Base-by-base conservation (phyloP, 1,139 yeast species). In the Torulaspora pretoriensis region DNA sequence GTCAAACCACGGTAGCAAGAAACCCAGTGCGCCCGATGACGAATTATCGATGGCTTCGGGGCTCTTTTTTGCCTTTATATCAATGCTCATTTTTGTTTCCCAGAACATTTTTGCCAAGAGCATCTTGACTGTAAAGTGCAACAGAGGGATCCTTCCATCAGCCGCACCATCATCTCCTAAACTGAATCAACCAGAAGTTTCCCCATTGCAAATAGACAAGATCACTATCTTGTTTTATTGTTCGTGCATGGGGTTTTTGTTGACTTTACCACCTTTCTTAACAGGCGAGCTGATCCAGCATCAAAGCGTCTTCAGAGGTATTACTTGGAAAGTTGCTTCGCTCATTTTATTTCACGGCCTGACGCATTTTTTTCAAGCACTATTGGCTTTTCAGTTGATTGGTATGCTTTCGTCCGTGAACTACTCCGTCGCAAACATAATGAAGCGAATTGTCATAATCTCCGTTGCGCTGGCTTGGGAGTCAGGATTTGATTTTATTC, bases 61-160 rank as follows among this genome's bases (percentile, higher is more conserved):
- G 0, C 70, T 89, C 44, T 34, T 77, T 10, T 87, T 78, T 65
- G 96, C 97, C 1, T 79, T 86, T 48, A 57, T 83, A 28, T 86
- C 96, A 13, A 85, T 90, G 81, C 60, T 86, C 36, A 86, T 89
- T 42, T 90, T 90, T 68, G 97, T 90, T 13, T 74, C 88, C 12
- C 97, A 90, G 63, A 90, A 90, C 65, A 87, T 90, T 56, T 89
- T 87, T 68, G 92, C 96, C 40, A 90, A 90, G 65, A 81, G 78
- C 54, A 77, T 88, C 47, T 70, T 90, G 46, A 87, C 96, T 2
- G 72, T 70, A n/a, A 68, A 67, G 40, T 58, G 56, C 12, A 47
- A 53, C 35, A 57, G 50, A 14, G 53, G 49, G 7, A 47, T 52
- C 9, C 39, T 63, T 30, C 64, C 67, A 8, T 55, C 57, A 35